These are phyloP conservation scores for Suhomyces anneliseae DNA, from an alignment of 1,139 yeast genomes.

Conservation along the genomic window DNA sequence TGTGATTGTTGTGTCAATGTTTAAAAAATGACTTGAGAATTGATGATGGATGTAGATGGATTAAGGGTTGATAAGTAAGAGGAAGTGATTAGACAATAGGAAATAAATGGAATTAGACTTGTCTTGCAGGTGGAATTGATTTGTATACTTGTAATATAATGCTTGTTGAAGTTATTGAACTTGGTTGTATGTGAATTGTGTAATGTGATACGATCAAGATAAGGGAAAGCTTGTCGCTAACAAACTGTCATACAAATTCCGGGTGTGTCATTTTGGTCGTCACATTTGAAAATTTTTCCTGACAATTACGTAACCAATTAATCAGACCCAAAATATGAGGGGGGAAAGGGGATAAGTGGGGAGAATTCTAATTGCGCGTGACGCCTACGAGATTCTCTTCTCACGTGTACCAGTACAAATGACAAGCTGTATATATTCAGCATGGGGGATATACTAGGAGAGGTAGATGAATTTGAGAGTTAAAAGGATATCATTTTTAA, in stretches of 20 bases:
- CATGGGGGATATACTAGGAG: too few relatives aligned
- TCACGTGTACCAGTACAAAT: constrained; percentile 1
- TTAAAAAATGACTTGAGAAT: neutral
- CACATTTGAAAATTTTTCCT: constrained; percentile 11
- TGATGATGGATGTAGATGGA: constrained; percentile 1
- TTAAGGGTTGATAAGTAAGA: neutral
- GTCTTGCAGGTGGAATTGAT: neutral
- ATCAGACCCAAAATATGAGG: neutral
- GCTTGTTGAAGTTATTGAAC: neutral
- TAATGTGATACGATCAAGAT: neutral
- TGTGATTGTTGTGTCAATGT: neutral
- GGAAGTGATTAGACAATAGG: neutral
- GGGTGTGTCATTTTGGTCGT: constrained; percentile 9
- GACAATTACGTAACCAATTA: constrained; percentile 8
- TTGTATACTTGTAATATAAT: neutral
- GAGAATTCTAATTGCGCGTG: constrained; percentile 3
- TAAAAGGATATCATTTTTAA: neutral
- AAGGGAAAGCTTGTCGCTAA: constrained; percentile 1
- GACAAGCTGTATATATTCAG: too few relatives aligned
- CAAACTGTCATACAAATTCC: constrained; percentile 1
- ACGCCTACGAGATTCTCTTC: neutral
- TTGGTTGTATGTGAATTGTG: neutral
- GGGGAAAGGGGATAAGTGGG: neutral
- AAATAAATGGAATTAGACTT: neutral
- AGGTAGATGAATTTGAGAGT: neutral